Conservation (phyloP, 1,139 yeast species). For the Kurtzmaniella quercitrusa region DNA sequence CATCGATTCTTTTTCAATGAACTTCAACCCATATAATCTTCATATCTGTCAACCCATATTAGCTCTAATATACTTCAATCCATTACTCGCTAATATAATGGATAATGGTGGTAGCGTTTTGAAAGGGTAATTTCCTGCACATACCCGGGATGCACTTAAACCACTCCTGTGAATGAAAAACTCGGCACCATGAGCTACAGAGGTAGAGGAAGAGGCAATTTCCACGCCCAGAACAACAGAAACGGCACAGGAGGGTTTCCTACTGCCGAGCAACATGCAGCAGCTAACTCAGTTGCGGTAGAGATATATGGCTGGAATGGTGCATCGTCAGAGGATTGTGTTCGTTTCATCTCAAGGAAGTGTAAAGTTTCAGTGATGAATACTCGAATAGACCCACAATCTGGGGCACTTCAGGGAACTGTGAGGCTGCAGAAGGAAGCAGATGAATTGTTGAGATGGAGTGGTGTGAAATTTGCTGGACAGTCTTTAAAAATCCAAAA, state of each 20-base stretch:
- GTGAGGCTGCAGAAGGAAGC: slow-evolving; percentile 58
- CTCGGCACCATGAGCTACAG: slow-evolving; percentile 33
- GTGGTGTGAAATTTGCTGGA: slow-evolving; percentile 82
- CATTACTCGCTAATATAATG: too few species aligned
- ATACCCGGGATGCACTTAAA: slow-evolving; percentile 3
- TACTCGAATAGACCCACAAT: slow-evolving; percentile 33
- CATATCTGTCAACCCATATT: too few species aligned
- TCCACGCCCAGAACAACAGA: slow-evolving; percentile 13
- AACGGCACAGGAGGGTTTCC: slow-evolving; percentile 15
- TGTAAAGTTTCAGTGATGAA: slow-evolving; percentile 53
- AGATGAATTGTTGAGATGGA: slow-evolving; percentile 53
- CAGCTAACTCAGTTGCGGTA: slow-evolving; percentile 41
- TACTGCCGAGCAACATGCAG: slow-evolving; percentile 27
- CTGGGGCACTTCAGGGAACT: slow-evolving; percentile 53
- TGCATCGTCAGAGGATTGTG: slow-evolving; percentile 63
- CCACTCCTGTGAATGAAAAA: background rate
- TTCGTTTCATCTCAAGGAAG: slow-evolving; percentile 67
- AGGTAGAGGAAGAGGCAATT: slow-evolving; percentile 46
- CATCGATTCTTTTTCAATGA: too few species aligned
- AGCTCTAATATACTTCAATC: too few species aligned
- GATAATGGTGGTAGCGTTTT: too few species aligned
- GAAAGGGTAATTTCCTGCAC: slow-evolving; percentile 5
- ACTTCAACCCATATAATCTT: too few species aligned
- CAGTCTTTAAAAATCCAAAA: slow-evolving; percentile 48
- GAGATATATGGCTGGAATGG: slow-evolving; percentile 83